A percentile compares a stretch with the other conserved stretches of the same genome.
Evolutionary conservation across 208 protist genomes (phyloP).

Genomic region (Trypanosoma scelopori): DNA sequence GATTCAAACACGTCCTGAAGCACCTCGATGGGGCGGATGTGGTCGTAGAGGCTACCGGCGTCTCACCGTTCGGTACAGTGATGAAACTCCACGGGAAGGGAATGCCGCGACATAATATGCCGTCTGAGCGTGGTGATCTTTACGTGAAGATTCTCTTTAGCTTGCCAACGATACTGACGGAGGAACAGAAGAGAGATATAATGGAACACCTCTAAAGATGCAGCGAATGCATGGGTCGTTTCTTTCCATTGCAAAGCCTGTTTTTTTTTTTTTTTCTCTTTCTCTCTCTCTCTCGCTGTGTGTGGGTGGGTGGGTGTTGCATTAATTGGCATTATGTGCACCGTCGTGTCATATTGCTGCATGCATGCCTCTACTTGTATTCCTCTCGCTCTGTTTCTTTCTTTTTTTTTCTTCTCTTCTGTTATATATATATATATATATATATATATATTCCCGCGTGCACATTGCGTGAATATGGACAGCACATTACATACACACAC

Average conservation of each 20-base stretch:
- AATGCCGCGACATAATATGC: conserved; percentile 89
- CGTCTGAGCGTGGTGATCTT: conserved; percentile 88
- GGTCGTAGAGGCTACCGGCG: conserved; percentile 32
- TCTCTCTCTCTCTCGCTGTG: background rate
- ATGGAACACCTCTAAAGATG: conserved; percentile 24
- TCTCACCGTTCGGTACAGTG: conserved; percentile 73
- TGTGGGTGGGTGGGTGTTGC: too few relatives aligned
- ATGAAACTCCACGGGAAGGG: conserved; percentile 81
- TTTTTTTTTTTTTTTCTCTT: conserved; percentile 28
- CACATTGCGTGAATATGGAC: background rate
- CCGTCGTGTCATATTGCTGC: too few relatives aligned
- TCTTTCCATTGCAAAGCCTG: background rate
- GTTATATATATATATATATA: too few relatives aligned
- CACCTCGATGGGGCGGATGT: conserved; percentile 88
- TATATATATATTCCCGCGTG: too few relatives aligned
- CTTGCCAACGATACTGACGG: conserved; percentile 65
- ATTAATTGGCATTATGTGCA: too few relatives aligned
- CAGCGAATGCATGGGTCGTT: too few relatives aligned
- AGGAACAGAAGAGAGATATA: conserved; percentile 43
- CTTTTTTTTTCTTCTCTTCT: too few relatives aligned
- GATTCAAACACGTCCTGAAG: conserved; percentile 76
- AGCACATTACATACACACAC: conserved; percentile 5
- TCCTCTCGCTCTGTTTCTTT: too few relatives aligned
- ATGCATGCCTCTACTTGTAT: too few relatives aligned
- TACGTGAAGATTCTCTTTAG: conserved; percentile 81